A percentile compares a stretch with the other conserved stretches of the same genome.
These are phyloP conservation scores for Cladophialophora exuberans DNA, from an alignment of 2,329 filamentous ascomycete species.

Conservation along the genomic window DNA sequence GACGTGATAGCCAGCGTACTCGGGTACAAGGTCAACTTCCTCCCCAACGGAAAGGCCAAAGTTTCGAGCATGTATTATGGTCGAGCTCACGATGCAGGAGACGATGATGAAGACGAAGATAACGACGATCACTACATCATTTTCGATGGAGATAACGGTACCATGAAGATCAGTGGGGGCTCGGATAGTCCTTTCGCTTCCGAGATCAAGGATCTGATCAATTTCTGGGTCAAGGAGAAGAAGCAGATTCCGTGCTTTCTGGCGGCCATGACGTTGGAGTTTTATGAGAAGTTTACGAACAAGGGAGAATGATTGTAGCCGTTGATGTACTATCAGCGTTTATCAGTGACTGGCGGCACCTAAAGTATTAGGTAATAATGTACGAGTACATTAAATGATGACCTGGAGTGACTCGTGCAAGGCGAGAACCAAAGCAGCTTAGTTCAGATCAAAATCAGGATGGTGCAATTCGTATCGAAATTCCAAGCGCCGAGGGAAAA, in stretches of 20 bases:
- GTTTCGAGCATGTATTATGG: constrained; percentile 86
- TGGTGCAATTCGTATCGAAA: too few relatives aligned
- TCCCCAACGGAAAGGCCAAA: constrained; percentile 94
- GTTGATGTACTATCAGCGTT: too few relatives aligned
- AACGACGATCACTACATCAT: constrained; percentile 66
- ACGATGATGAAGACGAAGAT: constrained; percentile 40
- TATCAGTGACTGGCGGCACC: too few relatives aligned
- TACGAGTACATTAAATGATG: too few relatives aligned
- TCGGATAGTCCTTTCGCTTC: constrained; percentile 82
- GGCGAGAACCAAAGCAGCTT: too few relatives aligned
- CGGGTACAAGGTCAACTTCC: constrained; percentile 93
- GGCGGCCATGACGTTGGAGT: constrained; percentile 87
- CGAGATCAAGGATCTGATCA: constrained; percentile 82
- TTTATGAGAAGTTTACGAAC: constrained; percentile 69
- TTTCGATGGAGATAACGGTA: constrained; percentile 90
- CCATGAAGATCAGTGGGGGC: constrained; percentile 96
- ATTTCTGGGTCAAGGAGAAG: constrained; percentile 94
- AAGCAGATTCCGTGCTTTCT: constrained; percentile 93
- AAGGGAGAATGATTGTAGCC: constrained; percentile 16
- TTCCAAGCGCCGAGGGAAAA: too few relatives aligned
- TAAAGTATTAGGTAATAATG: too few relatives aligned
- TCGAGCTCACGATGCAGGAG: constrained; percentile 64
- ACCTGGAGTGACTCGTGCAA: too few relatives aligned
- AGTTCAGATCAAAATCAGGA: too few relatives aligned
- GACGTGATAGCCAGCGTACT: constrained; percentile 90